Evolutionary conservation across 768 basidiomycete species (phyloP).

Genomic region (Pleurotus eryngii): DNA sequence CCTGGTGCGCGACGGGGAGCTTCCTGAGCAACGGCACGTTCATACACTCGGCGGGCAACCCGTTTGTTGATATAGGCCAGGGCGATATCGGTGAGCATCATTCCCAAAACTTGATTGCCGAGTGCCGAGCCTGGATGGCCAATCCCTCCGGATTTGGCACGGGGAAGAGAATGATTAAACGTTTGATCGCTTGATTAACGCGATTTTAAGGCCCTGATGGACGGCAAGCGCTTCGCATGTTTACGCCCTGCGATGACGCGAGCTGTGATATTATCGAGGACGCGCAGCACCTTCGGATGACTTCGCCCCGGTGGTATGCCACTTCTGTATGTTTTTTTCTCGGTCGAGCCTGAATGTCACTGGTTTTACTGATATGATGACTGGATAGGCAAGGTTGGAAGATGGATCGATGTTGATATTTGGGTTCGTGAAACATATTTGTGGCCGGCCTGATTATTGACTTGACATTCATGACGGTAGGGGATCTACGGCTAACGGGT

Average conservation of each 20-base stretch:
- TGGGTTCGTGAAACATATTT: neutral
- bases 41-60: conserved; percentile 20
- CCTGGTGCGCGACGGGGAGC: conserved; percentile 40
- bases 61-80: conserved; percentile 11
- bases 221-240: conserved; percentile 32
- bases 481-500: neutral
- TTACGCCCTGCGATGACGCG: conserved; percentile 33
- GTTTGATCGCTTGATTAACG: neutral
- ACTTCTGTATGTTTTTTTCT: conserved; percentile 23
- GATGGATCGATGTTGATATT: conserved; percentile 1
- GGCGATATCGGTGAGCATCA: neutral
- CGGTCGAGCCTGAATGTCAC: too few species aligned
- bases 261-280: conserved; percentile 34
- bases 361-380: too few species aligned
- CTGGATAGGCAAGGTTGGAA: too few species aligned
- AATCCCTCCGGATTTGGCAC: too few species aligned
- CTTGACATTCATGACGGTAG: neutral
- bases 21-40: conserved; percentile 40
- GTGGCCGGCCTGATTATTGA: neutral
- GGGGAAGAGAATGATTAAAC: too few species aligned
- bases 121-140: too few species aligned
- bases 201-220: conserved; percentile 18
- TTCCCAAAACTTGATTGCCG: neutral
- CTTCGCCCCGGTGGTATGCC: conserved; percentile 38
- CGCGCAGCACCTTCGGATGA: conserved; percentile 27